Percentiles rank a stretch among this genome's conserved stretches.
phyloP scores from a whole-genome alignment of 305 asterid species.

The Withania somnifera region DNA sequence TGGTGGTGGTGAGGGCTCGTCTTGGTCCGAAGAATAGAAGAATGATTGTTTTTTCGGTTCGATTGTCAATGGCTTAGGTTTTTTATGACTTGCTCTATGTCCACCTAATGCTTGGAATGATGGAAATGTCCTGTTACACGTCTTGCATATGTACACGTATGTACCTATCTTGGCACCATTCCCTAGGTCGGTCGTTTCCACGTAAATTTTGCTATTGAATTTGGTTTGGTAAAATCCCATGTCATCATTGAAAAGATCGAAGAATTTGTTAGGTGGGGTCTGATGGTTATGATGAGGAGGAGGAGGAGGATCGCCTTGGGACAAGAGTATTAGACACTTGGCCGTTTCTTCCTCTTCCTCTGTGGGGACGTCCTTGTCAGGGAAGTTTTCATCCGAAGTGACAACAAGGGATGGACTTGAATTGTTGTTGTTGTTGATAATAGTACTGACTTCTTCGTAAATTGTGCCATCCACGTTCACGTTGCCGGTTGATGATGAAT shows the following conservation, averaged over 20 bases:
- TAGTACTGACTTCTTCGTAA: background rate
- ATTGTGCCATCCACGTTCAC: background rate
- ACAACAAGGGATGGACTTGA: constrained; percentile 7
- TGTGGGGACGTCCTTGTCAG: constrained; percentile 18
- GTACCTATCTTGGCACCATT: constrained; percentile 22
- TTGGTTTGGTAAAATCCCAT: constrained; percentile 5
- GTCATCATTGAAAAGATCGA: background rate
- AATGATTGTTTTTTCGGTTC: constrained; percentile 9
- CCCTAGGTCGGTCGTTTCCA: constrained; percentile 16
- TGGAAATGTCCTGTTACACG: constrained; percentile 54
- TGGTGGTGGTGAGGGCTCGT: constrained; percentile 11
- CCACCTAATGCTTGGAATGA: constrained; percentile 94
- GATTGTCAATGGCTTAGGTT: constrained; percentile 34
- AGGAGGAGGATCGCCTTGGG: constrained; percentile 30
- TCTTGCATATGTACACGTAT: constrained; percentile 59
- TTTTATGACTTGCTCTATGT: constrained; percentile 83
- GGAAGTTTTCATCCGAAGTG: constrained; percentile 15
- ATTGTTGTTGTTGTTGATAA: background rate
- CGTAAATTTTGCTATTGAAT: constrained; percentile 28
- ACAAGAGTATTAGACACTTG: constrained; percentile 50
- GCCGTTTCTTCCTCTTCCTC: constrained; percentile 80
- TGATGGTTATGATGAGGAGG: background rate
- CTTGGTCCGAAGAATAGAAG: constrained; percentile 22
- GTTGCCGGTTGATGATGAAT: constrained; percentile 12
- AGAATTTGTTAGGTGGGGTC: background rate